These are phyloP conservation scores for Gamsiella multidivaricata DNA, from an alignment of 192 early-diverging fungal genomes.

Conservation along the genomic window DNA sequence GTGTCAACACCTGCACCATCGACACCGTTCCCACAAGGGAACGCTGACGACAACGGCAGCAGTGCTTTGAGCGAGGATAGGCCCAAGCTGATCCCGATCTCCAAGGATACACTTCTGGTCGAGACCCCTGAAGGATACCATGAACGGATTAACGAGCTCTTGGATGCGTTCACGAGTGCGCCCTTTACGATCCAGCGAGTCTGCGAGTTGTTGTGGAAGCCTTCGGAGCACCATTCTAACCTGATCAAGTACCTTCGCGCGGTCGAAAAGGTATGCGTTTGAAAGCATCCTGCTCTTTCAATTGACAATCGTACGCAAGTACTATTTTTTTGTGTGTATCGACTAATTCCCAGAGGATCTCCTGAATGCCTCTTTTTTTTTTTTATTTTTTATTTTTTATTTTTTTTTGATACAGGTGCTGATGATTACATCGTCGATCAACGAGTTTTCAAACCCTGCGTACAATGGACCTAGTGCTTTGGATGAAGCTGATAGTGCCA, in stretches of 20 bases:
- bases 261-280: conserved; percentile 51
- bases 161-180: conserved; percentile 45
- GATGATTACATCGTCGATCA: conserved; percentile 51
- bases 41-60: not conserved
- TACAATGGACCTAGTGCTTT: conserved; percentile 43
- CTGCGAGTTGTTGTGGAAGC: conserved; percentile 50
- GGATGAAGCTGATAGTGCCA: conserved; percentile 16
- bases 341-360: too few species aligned
- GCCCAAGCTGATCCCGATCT: conserved; percentile 25
- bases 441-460: conserved; percentile 43
- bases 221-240: conserved; percentile 50
- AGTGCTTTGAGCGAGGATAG: too few species aligned
- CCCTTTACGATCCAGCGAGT: conserved; percentile 60
- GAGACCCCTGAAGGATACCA: conserved; percentile 52
- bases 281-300: not conserved
- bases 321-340: too few species aligned
- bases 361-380: not conserved
- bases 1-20: not conserved
- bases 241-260: conserved; percentile 57
- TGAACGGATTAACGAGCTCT: conserved; percentile 33
- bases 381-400: not conserved
- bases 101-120: conserved; percentile 41
- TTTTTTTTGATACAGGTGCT: conserved; percentile 18
- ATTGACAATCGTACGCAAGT: not conserved
- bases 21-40: too few species aligned